These are phyloP conservation scores for Kockovaella imperatae DNA, from an alignment of 768 basidiomycete genomes.

Conservation along the genomic window DNA sequence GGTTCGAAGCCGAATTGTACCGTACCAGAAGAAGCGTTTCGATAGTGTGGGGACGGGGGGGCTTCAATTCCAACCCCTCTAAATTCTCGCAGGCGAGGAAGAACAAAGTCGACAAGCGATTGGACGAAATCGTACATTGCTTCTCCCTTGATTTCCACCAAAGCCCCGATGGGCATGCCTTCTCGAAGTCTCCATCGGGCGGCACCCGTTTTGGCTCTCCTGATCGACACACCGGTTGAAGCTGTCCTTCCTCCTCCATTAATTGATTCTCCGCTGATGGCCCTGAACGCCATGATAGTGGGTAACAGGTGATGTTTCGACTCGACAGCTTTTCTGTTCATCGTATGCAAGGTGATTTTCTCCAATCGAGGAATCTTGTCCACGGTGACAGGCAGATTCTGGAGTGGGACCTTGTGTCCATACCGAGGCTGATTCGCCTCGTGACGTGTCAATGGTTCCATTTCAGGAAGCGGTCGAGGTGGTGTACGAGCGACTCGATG, in stretches of 20 bases:
- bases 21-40: conserved; percentile 73
- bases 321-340: conserved; percentile 68
- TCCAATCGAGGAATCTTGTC: conserved; percentile 70
- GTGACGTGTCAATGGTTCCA: conserved; percentile 60
- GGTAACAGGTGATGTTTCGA: conserved; percentile 68
- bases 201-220: conserved; percentile 51
- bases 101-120: conserved; percentile 81
- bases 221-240: conserved; percentile 67
- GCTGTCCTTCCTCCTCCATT: conserved; percentile 64
- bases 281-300: conserved; percentile 79
- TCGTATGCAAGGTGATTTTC: conserved; percentile 74
- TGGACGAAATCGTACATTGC: conserved; percentile 92
- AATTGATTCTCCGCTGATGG: conserved; percentile 74
- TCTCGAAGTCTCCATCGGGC: conserved; percentile 73
- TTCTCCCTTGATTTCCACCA: conserved; percentile 81
- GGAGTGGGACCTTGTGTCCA: conserved; percentile 51
- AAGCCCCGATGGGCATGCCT: conserved; percentile 73
- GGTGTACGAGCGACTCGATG: conserved; percentile 49
- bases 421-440: conserved; percentile 65
- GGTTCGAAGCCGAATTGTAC: conserved; percentile 82
- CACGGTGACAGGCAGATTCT: conserved; percentile 54
- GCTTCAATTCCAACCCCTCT: conserved; percentile 72
- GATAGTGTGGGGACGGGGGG: conserved; percentile 56
- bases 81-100: conserved; percentile 90
- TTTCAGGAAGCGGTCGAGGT: conserved; percentile 49